Percentiles rank a stretch among this genome's conserved stretches.
Conservation (phyloP, 1,139 yeast species). For the Geotrichum candidum region DNA sequence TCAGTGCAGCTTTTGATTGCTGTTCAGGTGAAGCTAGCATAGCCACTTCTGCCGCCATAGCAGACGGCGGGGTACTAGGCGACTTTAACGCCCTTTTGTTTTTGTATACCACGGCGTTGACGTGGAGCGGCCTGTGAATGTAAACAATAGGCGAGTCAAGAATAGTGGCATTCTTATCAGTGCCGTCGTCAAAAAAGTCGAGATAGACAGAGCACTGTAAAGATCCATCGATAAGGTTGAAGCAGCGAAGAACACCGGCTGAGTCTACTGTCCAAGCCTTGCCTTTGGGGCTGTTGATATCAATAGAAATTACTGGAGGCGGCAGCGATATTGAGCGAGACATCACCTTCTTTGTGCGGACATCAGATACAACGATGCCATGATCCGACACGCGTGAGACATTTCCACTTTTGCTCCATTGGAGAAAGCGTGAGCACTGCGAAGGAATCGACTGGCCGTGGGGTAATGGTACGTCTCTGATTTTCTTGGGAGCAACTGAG, state of each 20-base stretch:
- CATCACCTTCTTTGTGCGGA: slow-evolving; percentile 15
- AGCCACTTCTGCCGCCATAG: neutral
- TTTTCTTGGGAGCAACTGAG: slow-evolving; percentile 12
- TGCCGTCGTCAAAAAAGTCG: slow-evolving; percentile 1
- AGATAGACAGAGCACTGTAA: neutral
- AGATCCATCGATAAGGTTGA: slow-evolving; percentile 12
- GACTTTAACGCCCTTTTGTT: slow-evolving; percentile 7
- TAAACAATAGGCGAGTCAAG: slow-evolving; percentile 17
- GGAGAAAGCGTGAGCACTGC: slow-evolving; percentile 10
- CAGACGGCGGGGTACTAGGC: neutral
- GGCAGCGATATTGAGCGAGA: slow-evolving; percentile 9
- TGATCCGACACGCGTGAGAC: slow-evolving; percentile 12
- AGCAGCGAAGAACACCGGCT: slow-evolving; percentile 1
- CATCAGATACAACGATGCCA: slow-evolving; percentile 16
- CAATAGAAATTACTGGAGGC: slow-evolving; percentile 11
- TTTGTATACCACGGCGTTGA: slow-evolving; percentile 8
- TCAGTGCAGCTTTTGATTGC: neutral
- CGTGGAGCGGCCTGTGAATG: slow-evolving; percentile 12
- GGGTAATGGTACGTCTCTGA: slow-evolving; percentile 16
- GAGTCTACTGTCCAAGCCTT: slow-evolving; percentile 12
- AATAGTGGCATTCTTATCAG: slow-evolving; percentile 2
- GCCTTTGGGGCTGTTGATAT: slow-evolving; percentile 13
- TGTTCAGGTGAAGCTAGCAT: neutral
- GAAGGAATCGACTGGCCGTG: slow-evolving; percentile 11
- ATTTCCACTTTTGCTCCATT: slow-evolving; percentile 20